Evolutionary conservation across 768 basidiomycete species (phyloP), one percentile per base, ranked within the genome.

Genomic region (Leccinellum luteum): DNA sequence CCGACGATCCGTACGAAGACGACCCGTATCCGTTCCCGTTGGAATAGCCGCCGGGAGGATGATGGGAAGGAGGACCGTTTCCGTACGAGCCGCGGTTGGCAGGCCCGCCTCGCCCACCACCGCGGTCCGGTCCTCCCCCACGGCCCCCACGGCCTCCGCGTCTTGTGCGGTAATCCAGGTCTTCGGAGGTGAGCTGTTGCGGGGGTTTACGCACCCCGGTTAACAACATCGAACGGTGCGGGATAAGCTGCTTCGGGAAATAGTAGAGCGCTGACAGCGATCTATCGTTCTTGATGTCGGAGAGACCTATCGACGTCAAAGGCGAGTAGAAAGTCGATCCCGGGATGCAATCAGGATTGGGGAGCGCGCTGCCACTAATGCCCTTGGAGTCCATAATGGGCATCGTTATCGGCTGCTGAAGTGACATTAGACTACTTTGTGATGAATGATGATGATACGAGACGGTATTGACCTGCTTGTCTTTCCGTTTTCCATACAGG

Each of bases 401-500:
- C 50, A 99, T 79, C 0, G 79, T 74, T 41, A 91, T 77, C 25
- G 92, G 87, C 97, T 98, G 66, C 4, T 60, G 47, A 50, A 54
- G 15, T 55, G 58, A 52, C 27, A 61, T 63, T 47, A 68, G 68
- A 63, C 49, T 17, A 54, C 13, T 41, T 25, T 32, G 17, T 19
- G 35, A 45, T 38, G 30, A 15, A 19, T 19, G 38, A 44, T 35
- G 43, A 58, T 55, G 13, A 9, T 30, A 28, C 34, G 44, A 52
- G 58, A 61, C 38, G 25, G 17, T 34, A 64, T 85, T 74, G 66
- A 93, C 94, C 70, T 92, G 86, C 52, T 71, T 73, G 55, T 77
- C 85, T 71, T 92, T 93, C 60, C 89, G 85, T 71, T 97, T 95
- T 14, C 90, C 92, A 69, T 98, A 98, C 52, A 99, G 74, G 31